Conservation (phyloP, 2,329 filamentous ascomycete species). For the Cordyceps cicadae region DNA sequence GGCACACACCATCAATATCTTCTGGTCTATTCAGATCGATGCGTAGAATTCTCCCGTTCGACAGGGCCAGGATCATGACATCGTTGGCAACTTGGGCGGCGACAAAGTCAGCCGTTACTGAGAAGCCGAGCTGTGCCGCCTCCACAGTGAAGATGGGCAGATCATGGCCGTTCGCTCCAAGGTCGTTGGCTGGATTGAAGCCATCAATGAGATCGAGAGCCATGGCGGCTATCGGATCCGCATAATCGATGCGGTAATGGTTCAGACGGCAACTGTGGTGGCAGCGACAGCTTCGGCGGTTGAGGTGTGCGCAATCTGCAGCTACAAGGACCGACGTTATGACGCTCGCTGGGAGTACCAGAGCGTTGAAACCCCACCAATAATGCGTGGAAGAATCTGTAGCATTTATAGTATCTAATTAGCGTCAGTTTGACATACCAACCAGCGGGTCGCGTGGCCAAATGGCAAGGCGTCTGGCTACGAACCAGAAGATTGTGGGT, state of each 20-base stretch:
- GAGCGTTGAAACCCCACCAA: not conserved
- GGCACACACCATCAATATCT: slow-evolving; percentile 76
- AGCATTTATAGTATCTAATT: not conserved
- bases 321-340: slow-evolving; percentile 1
- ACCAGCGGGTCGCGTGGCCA: slow-evolving; percentile 12
- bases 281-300: not conserved
- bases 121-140: slow-evolving; percentile 86
- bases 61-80: slow-evolving; percentile 84
- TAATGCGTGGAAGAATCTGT: too few species aligned
- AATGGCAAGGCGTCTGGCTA: slow-evolving; percentile 16
- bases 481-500: slow-evolving; percentile 16
- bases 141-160: slow-evolving; percentile 93
- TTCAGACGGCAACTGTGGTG: not conserved
- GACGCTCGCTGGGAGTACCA: not conserved
- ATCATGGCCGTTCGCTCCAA: slow-evolving; percentile 49
- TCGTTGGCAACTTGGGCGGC: slow-evolving; percentile 97
- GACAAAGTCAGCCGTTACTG: slow-evolving; percentile 89
- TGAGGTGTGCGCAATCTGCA: not conserved
- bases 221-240: slow-evolving; percentile 19
- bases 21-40: slow-evolving; percentile 91
- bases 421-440: not conserved
- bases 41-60: slow-evolving; percentile 82
- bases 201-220: slow-evolving; percentile 43
- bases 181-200: slow-evolving; percentile 59
- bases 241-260: not conserved